Evolutionary conservation across 1,284 basidiomycete species (phyloP), one percentile per base, ranked within the genome.

Genomic region (Boletellus dicymbophilus): DNA sequence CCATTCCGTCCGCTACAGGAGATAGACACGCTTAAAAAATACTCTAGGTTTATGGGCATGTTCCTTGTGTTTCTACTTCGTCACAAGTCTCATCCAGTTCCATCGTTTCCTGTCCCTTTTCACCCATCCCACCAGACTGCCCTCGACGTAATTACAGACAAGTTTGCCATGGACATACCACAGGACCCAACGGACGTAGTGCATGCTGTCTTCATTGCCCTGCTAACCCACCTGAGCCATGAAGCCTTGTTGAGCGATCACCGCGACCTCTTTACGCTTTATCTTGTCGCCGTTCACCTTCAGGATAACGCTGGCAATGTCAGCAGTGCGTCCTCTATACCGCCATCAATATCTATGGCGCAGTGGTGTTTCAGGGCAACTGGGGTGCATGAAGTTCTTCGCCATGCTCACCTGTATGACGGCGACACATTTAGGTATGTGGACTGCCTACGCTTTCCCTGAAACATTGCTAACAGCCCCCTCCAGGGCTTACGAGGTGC

Each of bases 61-160:
- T 54, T 54, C 10, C 51, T 54, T 1, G 3, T 49, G 1, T 54
- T 54, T 4, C 52, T 54, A 3, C 2, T 54, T 1, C 27, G 45
- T 0, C 52, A 53, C 10, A 18, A 26, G 1, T 0, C 15, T 20
- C 11, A 37, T 3, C 51, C 51, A 6, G 7, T 27, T 27, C 27
- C 27, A 6, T 6, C 6, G 12, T 48, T 54, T 21, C 2, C 26
- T 0, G 45, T 53, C 1, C 51, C 45, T 0, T 18, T 53, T 6
- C 50, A 53, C 7, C 12, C 15, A 2, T 1, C 6, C 2, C 51
- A 53, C 9, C n/a, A 12, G 3, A 11, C 1, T 5, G 2, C 3
- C 22, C 1, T 9, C 39, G 2, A 33, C 28, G 8, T 34, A 23
- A 8, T 7, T 49, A 21, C 38, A 11, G 4, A 20, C 9, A 2